Evolutionary conservation across 169 alveolate species (phyloP).

Genomic region (Plasmodium fragile): DNA sequence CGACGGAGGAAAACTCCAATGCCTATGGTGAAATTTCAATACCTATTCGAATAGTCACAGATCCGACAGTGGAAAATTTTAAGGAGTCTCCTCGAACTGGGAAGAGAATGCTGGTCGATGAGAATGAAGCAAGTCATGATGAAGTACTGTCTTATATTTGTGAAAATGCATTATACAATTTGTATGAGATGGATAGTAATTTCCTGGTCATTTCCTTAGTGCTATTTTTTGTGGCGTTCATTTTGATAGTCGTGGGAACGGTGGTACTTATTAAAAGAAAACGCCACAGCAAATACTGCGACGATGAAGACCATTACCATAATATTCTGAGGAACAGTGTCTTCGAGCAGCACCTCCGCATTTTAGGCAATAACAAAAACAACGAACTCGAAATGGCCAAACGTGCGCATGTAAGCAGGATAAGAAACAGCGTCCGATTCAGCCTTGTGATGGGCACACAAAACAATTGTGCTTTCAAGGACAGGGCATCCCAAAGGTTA

Average conservation of each 20-base stretch:
- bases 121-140: slow-evolving; percentile 41
- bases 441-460: neutral
- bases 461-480: neutral
- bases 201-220: slow-evolving; percentile 10
- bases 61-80: slow-evolving; percentile 10
- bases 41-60: slow-evolving; percentile 61
- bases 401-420: neutral
- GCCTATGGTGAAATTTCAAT: slow-evolving; percentile 65
- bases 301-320: neutral
- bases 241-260: neutral
- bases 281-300: neutral
- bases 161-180: slow-evolving; percentile 60
- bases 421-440: neutral
- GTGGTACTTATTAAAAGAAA: neutral
- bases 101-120: slow-evolving; percentile 18
- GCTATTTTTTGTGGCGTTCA: slow-evolving; percentile 10
- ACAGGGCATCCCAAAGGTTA: neutral
- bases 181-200: slow-evolving; percentile 21
- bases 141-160: slow-evolving; percentile 55
- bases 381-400: neutral
- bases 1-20: slow-evolving; percentile 33
- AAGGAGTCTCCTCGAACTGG: slow-evolving; percentile 33
- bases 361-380: neutral
- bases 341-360: neutral
- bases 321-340: neutral